phyloP scores from a whole-genome alignment of 805 yeast genomes.

The Blastobotrys attinorum region DNA sequence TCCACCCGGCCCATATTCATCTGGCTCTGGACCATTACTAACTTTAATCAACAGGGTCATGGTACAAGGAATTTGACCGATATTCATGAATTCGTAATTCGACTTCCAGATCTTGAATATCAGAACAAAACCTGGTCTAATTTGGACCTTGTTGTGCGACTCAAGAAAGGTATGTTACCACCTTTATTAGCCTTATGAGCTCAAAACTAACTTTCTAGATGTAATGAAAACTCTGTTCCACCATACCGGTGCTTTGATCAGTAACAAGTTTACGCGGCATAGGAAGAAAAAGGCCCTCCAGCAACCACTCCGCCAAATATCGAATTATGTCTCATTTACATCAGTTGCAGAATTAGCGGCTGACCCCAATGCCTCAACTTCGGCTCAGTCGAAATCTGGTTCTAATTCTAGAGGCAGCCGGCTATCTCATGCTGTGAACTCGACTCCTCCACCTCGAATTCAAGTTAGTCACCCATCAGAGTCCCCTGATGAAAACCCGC shows the following conservation, averaged over 20 bases:
- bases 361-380: too few relatives aligned
- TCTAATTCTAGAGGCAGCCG: not conserved
- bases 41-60: constrained; percentile 38
- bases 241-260: constrained; percentile 66
- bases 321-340: constrained; percentile 30
- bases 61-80: constrained; percentile 64
- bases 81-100: constrained; percentile 63
- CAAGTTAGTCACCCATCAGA: not conserved
- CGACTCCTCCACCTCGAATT: not conserved
- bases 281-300: constrained; percentile 10
- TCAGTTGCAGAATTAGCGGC: constrained; percentile 20
- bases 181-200: too few relatives aligned
- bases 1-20: too few relatives aligned
- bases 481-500: not conserved
- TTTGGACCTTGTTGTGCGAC: constrained; percentile 52
- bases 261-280: constrained; percentile 55
- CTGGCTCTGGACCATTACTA: too few relatives aligned
- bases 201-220: too few relatives aligned
- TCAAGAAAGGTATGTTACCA: constrained; percentile 44
- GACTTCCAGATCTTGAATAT: constrained; percentile 54
- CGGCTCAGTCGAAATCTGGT: too few relatives aligned
- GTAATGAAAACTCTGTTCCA: constrained; percentile 31
- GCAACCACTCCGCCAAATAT: constrained; percentile 26
- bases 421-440: not conserved
- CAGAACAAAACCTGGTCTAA: constrained; percentile 63